These are phyloP conservation scores for Lecanosticta acicola DNA, from an alignment of 2,329 filamentous ascomycete species.

Conservation along the genomic window DNA sequence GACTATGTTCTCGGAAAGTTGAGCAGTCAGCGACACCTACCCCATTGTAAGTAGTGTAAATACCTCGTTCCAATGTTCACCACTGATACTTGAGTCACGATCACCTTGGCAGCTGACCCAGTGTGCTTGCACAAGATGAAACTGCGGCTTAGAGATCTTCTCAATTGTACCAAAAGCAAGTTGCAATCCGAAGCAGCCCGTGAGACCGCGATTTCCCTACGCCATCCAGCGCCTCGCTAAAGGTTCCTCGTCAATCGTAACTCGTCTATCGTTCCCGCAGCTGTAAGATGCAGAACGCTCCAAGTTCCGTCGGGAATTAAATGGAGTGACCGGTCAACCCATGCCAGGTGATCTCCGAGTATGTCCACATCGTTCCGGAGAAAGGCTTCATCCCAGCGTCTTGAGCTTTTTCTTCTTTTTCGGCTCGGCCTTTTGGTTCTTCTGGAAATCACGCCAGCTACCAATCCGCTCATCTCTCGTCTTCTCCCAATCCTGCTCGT, in stretches of 20 bases:
- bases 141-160: neutral
- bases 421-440: constrained; percentile 40
- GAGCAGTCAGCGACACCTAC: too few relatives aligned
- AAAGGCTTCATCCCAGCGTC: constrained; percentile 41
- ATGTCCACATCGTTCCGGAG: neutral
- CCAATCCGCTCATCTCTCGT: constrained; percentile 85
- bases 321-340: neutral
- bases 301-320: neutral
- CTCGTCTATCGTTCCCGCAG: neutral
- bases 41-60: too few relatives aligned
- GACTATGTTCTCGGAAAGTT: too few relatives aligned
- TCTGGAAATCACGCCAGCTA: constrained; percentile 90
- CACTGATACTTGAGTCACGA: too few relatives aligned
- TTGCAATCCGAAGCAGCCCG: neutral
- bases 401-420: constrained; percentile 50
- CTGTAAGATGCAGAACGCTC: neutral
- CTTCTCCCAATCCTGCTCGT: constrained; percentile 92
- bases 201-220: neutral
- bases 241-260: neutral
- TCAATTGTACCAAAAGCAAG: neutral
- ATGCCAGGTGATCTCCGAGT: neutral
- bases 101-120: neutral
- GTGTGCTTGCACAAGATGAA: neutral
- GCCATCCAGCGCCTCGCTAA: neutral
- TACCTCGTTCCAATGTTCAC: too few relatives aligned